phyloP scores from a whole-genome alignment of 306 rosid genomes.

The Lagenaria siceraria region DNA sequence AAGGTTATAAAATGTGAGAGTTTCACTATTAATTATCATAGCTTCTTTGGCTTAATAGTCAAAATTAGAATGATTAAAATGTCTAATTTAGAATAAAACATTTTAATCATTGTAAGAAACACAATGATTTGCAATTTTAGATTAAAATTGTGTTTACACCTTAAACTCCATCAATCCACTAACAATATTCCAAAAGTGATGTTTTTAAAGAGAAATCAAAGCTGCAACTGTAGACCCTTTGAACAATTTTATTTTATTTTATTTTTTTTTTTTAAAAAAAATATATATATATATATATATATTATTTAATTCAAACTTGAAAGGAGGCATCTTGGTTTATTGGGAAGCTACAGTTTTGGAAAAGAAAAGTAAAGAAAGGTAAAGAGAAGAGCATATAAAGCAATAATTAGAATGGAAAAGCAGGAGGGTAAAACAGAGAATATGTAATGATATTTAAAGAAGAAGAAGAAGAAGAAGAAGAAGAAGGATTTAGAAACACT shows the following conservation, averaged over 20 bases:
- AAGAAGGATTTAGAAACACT: not conserved
- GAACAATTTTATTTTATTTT: too few species aligned
- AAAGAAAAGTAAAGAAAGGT: not conserved
- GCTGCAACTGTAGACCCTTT: not conserved
- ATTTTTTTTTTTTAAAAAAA: too few species aligned
- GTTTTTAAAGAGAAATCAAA: not conserved
- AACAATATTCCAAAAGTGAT: not conserved
- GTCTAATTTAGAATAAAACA: too few species aligned
- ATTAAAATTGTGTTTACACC: not conserved
- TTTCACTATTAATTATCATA: not conserved
- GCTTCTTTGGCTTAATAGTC: not conserved
- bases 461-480: not conserved
- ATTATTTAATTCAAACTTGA: not conserved
- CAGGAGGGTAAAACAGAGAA: not conserved
- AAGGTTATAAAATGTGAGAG: not conserved
- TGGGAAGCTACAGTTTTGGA: not conserved
- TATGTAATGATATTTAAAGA: not conserved
- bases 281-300: too few species aligned
- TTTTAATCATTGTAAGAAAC: not conserved
- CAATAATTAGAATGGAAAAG: constrained; percentile 1
- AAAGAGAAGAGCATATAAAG: not conserved
- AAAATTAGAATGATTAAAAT: not conserved
- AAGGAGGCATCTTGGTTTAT: not conserved
- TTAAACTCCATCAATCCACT: not conserved
- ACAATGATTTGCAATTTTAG: not conserved